Base-by-base conservation (phyloP, 306 rosid species). In the Sicyos edulis region DNA sequence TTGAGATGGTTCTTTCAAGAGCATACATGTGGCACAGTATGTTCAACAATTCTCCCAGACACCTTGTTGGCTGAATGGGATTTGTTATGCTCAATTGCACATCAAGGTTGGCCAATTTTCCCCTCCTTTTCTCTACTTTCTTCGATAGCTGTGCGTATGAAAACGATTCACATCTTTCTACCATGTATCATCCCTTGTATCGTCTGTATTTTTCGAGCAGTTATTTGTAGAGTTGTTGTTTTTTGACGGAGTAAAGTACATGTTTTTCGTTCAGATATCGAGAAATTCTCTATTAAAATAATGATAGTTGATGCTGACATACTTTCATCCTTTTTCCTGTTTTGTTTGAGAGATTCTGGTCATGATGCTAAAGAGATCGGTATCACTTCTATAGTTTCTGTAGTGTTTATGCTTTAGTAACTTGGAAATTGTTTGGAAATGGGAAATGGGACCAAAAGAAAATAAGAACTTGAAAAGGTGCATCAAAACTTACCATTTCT, bases 1-100 rank as follows among this genome's bases (percentile, higher is more conserved):
- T 95, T 0, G 99, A 95, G 84, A 87, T 85, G 89, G 99, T 95
- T 73, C 97, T 95, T 54, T 95, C 97, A 52, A 92, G 97, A 44
- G 99, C 97, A 60, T 91, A 83, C 82, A 89, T 95, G 96, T 95
- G 99, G 97, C 95, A 95, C 86, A 91, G 88, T 83, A 89, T 95
- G 97, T 95, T 95, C 88, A 95, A 91, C 84, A 85, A 82, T 79
- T 91, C 90, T 70, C 99, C 97, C 0, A 95, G 96, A 76, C 99
- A 95, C 84, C 84, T 95, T 70, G 88, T 97, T 80, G 83, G 86
- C 78, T 89, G 68, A 85, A 14, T 63, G 59, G 75, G 37, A 50
- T 45, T 78, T 77, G 75, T 45, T 54, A 5, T 5, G 1, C 68
- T 37, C 71, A 21, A 11, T 58, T 68, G 29, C 62, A 64, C 44